phyloP scores from a whole-genome alignment of 2,329 filamentous ascomycete genomes.

The Helicocarpus griseus region DNA sequence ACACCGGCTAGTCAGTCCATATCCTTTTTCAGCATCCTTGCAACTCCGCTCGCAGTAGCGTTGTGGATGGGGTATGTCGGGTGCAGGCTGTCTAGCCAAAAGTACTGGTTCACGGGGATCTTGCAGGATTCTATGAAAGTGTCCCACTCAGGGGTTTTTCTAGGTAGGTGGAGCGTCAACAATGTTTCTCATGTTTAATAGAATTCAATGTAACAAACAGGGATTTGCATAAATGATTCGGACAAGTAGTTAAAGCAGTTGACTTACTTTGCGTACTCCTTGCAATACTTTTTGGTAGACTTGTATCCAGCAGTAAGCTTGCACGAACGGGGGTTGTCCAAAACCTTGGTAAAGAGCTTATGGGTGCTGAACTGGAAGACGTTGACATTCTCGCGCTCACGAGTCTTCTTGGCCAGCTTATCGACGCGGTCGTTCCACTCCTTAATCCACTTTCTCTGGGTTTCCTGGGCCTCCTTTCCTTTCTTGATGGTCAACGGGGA shows the following conservation, averaged over 20 bases:
- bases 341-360: conserved; percentile 28
- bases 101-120: conserved; percentile 36
- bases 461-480: conserved; percentile 4
- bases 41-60: conserved; percentile 29
- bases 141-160: conserved; percentile 1
- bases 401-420: conserved; percentile 23
- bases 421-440: conserved; percentile 32
- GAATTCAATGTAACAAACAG: too few relatives aligned
- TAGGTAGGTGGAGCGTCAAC: too few relatives aligned
- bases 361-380: conserved; percentile 34
- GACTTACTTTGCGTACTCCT: conserved; percentile 25
- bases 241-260: not conserved
- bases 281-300: conserved; percentile 34
- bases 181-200: too few relatives aligned
- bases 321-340: conserved; percentile 29
- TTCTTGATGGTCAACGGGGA: conserved; percentile 4
- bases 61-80: conserved; percentile 39
- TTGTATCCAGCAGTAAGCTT: conserved; percentile 31
- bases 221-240: too few relatives aligned
- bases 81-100: conserved; percentile 40
- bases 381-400: conserved; percentile 20
- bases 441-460: conserved; percentile 21
- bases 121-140: conserved; percentile 21
- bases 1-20: not conserved
- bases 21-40: conserved; percentile 5